Conservation (phyloP, 257 asterid genomes). For the Striga asiatica region DNA sequence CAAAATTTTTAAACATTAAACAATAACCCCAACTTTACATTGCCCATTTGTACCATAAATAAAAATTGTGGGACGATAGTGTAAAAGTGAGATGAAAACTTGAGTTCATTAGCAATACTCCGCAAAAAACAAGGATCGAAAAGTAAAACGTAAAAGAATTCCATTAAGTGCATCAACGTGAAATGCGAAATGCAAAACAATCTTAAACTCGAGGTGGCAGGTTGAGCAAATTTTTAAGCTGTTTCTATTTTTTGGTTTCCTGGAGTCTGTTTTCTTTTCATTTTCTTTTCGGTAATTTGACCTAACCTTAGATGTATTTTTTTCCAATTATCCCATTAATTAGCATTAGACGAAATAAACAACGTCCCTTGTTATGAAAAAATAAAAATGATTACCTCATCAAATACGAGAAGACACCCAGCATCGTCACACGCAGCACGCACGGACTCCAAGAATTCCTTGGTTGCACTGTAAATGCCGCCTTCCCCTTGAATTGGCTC, state of each 20-base stretch:
- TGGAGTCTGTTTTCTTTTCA: no score
- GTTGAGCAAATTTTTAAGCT: no score
- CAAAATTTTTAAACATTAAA: background rate
- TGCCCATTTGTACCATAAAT: background rate
- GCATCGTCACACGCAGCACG: slow-evolving; percentile 65
- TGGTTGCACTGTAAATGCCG: slow-evolving; percentile 74
- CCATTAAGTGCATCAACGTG: no score
- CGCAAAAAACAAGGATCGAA: no score
- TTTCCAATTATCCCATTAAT: background rate
- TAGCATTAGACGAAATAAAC: background rate
- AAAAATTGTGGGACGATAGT: no score
- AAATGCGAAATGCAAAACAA: no score
- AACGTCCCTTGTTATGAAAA: background rate
- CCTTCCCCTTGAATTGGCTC: slow-evolving; percentile 99
- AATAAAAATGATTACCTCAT: slow-evolving; percentile 53
- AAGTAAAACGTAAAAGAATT: no score
- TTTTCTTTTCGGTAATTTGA: no score
- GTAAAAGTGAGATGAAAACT: no score
- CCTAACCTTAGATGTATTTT: background rate
- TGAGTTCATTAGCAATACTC: no score
- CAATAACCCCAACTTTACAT: background rate
- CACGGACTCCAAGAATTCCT: slow-evolving; percentile 59
- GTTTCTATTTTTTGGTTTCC: no score
- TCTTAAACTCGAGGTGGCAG: no score
- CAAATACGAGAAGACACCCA: slow-evolving; percentile 77